Evolutionary conservation across 345 rosid genomes (phyloP), one percentile per base, ranked within the genome.

Genomic region (Lumnitzera racemosa): DNA sequence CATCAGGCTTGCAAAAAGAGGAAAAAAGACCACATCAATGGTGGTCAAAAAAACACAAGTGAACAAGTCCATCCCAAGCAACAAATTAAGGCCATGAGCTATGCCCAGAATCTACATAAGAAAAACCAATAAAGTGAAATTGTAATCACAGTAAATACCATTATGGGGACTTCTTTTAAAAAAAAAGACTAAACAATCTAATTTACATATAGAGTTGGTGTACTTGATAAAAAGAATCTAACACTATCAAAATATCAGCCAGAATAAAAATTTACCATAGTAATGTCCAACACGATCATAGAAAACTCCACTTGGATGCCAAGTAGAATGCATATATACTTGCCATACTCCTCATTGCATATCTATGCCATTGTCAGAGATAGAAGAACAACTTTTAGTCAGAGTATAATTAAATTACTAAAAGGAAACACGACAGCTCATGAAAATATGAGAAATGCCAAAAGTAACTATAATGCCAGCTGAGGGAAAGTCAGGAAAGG

Each of bases 71-170:
- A 88, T 67, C 67, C 97, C 95, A 14, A 85, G 59, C 58, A 90
- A 83, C 78, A 90, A 86, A 83, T 86, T 90, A 76, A 95, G 85
- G 9, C 85, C 96, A 74, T 90, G 94, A 4, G 95, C 97, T 59
- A 90, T 80, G 55, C 99, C 99, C 62, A 95, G 74, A 78, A 95
- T 78, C 99, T 95, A 70, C 73, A 74, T 31, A 56, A 69, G 23
- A 51, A 59, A 57, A 59, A 65, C 61, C 70, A 58, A 55, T 50
- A 62, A 36, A 62, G 65, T 54, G 63, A 58, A 58, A 64, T 51
- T 14, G 49, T 24, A 15, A 53, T 5, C 43, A 51, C 57, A 23
- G 11, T 47, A 12, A 27, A 29, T 13, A 20, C 16, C 13, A 47
- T 7, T 24, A 49, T 11, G 23, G 6, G 24, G 56, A 14, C 15